phyloP scores from a whole-genome alignment of 2,329 filamentous ascomycete genomes.

The Mycocentrospora acerina region DNA sequence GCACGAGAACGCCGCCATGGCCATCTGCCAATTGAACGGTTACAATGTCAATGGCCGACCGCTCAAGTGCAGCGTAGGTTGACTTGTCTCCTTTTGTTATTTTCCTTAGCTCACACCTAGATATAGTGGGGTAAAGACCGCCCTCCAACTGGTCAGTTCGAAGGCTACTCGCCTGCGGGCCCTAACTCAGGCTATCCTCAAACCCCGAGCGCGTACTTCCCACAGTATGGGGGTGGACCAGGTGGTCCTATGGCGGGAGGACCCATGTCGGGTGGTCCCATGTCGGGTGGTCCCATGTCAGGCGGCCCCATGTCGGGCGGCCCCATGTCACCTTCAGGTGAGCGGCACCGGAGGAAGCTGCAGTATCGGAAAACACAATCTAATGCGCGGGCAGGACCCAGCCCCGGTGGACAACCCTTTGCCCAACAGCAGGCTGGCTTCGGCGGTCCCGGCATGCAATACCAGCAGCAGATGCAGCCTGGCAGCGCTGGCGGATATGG shows the following conservation, averaged over 20 bases:
- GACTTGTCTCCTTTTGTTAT: conserved; percentile 15
- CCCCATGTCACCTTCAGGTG: conserved; percentile 61
- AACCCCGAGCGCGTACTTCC: conserved; percentile 81
- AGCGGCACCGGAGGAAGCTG: conserved; percentile 39
- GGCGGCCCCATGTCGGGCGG: conserved; percentile 26
- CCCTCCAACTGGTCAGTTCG: conserved; percentile 78
- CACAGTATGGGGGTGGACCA: conserved; percentile 80
- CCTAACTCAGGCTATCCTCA: conserved; percentile 73
- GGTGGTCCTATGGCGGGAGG: conserved; percentile 17
- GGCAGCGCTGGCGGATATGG: conserved; percentile 81
- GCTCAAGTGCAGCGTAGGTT: conserved; percentile 95
- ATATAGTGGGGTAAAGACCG: conserved; percentile 97
- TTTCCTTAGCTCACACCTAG: conserved; percentile 34
- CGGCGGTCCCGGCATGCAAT: conserved; percentile 58
- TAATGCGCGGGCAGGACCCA: conserved; percentile 51
- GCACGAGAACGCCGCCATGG: conserved; percentile 97
- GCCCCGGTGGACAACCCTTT: conserved; percentile 65
- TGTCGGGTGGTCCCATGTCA: background rate
- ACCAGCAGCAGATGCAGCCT: conserved; percentile 50
- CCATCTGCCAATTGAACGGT: conserved; percentile 95
- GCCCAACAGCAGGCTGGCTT: conserved; percentile 57
- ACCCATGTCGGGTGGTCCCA: no score
- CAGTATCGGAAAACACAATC: conserved; percentile 40
- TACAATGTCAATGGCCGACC: conserved; percentile 98
- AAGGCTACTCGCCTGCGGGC: conserved; percentile 80